Percentiles rank a stretch among this genome's conserved stretches.
These are phyloP conservation scores for Phytophthora syringae DNA, from an alignment of 352 stramenopile species.

Conservation along the genomic window DNA sequence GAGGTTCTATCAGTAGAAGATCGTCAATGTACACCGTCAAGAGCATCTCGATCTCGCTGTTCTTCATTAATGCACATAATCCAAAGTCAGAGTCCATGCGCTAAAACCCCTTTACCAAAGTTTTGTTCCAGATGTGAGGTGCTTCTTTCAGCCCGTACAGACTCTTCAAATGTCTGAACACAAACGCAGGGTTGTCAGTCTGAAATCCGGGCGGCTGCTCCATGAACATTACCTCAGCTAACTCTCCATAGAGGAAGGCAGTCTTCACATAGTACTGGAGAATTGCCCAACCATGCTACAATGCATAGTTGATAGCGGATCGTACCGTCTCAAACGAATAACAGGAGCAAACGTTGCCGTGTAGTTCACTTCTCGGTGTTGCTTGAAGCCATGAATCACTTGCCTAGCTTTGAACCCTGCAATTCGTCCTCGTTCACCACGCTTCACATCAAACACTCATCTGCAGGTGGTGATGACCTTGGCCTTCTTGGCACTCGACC, in stretches of 20 bases:
- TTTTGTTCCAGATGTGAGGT: conserved; percentile 23
- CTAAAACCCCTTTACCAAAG: not conserved
- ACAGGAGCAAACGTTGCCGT: conserved; percentile 24
- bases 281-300: conserved; percentile 1
- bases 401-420: conserved; percentile 9
- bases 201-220: conserved; percentile 13
- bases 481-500: not conserved
- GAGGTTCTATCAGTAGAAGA: conserved; percentile 15
- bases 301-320: conserved; percentile 7
- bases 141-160: conserved; percentile 24
- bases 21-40: conserved; percentile 25
- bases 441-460: conserved; percentile 25
- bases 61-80: conserved; percentile 7
- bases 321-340: conserved; percentile 25
- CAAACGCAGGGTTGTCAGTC: not conserved
- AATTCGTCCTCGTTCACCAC: conserved; percentile 14
- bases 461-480: conserved; percentile 12
- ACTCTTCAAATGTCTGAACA: conserved; percentile 15
- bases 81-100: conserved; percentile 11
- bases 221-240: conserved; percentile 21
- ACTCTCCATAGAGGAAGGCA: conserved; percentile 5
- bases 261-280: conserved; percentile 14
- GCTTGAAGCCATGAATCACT: conserved; percentile 25
- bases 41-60: conserved; percentile 3
- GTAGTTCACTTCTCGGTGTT: conserved; percentile 24